A percentile compares a stretch with the other conserved stretches of the same genome.
phyloP scores from a whole-genome alignment of 73 alveolate species.

The Durusdinium trenchii region DNA sequence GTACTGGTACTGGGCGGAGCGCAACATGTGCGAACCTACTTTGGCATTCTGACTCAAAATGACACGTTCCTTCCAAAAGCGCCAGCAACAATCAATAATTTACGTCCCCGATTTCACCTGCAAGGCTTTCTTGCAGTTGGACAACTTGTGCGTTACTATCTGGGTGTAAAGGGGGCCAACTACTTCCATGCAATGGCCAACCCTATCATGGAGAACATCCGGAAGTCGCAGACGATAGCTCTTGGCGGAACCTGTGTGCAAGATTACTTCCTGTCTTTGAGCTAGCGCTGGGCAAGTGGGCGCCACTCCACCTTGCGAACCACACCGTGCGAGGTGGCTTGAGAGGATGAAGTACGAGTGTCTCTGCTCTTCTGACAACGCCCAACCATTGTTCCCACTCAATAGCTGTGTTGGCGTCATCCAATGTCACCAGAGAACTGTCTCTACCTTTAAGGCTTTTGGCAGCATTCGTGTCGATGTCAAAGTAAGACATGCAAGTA shows the following conservation, averaged over 20 bases:
- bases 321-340: too few relatives aligned
- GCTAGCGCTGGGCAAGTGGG: slow-evolving; percentile 12
- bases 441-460: too few relatives aligned
- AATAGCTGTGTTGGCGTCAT: too few relatives aligned
- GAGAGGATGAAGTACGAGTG: too few relatives aligned
- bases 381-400: too few relatives aligned
- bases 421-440: too few relatives aligned
- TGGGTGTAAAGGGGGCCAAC: not conserved
- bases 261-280: not conserved
- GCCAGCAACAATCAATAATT: not conserved
- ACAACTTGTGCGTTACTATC: not conserved
- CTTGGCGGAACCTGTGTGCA: not conserved
- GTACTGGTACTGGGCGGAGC: not conserved
- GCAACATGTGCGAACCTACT: not conserved
- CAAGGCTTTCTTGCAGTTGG: not conserved
- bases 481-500: too few relatives aligned
- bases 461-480: too few relatives aligned
- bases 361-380: too few relatives aligned
- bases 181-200: not conserved
- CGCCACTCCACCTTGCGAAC: too few relatives aligned
- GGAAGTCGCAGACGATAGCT: slow-evolving; percentile 26
- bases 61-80: not conserved
- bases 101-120: not conserved
- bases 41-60: not conserved
- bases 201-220: not conserved